A percentile compares a stretch with the other conserved stretches of the same genome.
Evolutionary conservation across 352 stramenopile genomes (phyloP).

Genomic region (Pythium aphanidermatum): DNA sequence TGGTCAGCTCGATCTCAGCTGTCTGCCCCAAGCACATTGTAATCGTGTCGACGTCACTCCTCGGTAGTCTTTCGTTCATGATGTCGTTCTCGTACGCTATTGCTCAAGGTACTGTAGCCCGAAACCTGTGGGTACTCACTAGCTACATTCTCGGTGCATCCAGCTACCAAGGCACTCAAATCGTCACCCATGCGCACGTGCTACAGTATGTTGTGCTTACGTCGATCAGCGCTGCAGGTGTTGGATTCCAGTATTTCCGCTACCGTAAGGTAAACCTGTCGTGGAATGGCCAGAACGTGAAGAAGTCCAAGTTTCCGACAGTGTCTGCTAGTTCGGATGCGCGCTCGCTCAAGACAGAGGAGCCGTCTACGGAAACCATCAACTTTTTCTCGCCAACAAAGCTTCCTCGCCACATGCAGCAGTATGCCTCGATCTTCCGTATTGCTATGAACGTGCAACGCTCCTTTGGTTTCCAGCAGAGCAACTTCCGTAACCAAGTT

Average conservation of each 20-base stretch:
- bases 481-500: conserved; percentile 93
- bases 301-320: conserved; percentile 29
- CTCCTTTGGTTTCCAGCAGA: conserved; percentile 78
- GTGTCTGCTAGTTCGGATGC: conserved; percentile 79
- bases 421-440: conserved; percentile 76
- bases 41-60: conserved; percentile 56
- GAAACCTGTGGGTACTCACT: conserved; percentile 62
- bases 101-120: conserved; percentile 45
- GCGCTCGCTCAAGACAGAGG: conserved; percentile 52
- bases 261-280: conserved; percentile 27
- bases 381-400: conserved; percentile 80
- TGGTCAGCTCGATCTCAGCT: conserved; percentile 33
- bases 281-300: conserved; percentile 20
- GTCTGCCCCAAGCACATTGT: conserved; percentile 54
- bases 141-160: conserved; percentile 59
- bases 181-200: conserved; percentile 57
- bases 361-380: conserved; percentile 34
- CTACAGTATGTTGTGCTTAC: conserved; percentile 55
- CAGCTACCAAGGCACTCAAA: conserved; percentile 28
- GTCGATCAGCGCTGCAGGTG: conserved; percentile 29
- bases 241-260: conserved; percentile 43
- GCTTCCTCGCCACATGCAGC: conserved; percentile 76
- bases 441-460: conserved; percentile 83
- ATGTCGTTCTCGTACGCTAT: conserved; percentile 75
- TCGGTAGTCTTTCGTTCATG: conserved; percentile 58